These are phyloP conservation scores for Lumnitzera littorea DNA, from an alignment of 345 rosid species.

Conservation along the genomic window DNA sequence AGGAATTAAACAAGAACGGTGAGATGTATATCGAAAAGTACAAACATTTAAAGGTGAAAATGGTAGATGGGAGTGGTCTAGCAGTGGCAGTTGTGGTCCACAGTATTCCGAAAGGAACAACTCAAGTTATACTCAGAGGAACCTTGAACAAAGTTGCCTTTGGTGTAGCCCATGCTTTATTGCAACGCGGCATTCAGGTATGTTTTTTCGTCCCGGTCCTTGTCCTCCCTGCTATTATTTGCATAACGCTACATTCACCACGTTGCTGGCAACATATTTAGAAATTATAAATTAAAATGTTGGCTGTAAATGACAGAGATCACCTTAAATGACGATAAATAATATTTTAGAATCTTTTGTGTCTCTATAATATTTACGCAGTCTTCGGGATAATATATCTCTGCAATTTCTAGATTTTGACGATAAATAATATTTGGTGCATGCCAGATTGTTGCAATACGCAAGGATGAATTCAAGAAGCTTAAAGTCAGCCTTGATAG, in stretches of 20 bases:
- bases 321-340: too few species aligned
- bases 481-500: slow-evolving; percentile 16
- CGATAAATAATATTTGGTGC: background rate
- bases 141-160: slow-evolving; percentile 31
- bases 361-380: too few species aligned
- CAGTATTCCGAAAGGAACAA: slow-evolving; percentile 28
- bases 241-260: too few species aligned
- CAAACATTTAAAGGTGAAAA: slow-evolving; percentile 29
- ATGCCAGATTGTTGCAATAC: slow-evolving; percentile 23
- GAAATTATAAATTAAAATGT: too few species aligned
- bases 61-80: slow-evolving; percentile 56
- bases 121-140: slow-evolving; percentile 33
- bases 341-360: too few species aligned
- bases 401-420: background rate
- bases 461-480: slow-evolving; percentile 23
- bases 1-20: slow-evolving; percentile 40
- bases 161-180: slow-evolving; percentile 26
- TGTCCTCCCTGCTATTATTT: too few species aligned
- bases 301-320: too few species aligned
- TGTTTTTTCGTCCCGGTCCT: too few species aligned
- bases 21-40: slow-evolving; percentile 36
- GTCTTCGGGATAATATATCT: too few species aligned
- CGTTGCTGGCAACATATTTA: too few species aligned
- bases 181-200: slow-evolving; percentile 37
- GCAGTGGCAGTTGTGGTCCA: slow-evolving; percentile 40